phyloP scores from a whole-genome alignment of 2,329 filamentous ascomycete genomes.

The Nemania bipapillata region DNA sequence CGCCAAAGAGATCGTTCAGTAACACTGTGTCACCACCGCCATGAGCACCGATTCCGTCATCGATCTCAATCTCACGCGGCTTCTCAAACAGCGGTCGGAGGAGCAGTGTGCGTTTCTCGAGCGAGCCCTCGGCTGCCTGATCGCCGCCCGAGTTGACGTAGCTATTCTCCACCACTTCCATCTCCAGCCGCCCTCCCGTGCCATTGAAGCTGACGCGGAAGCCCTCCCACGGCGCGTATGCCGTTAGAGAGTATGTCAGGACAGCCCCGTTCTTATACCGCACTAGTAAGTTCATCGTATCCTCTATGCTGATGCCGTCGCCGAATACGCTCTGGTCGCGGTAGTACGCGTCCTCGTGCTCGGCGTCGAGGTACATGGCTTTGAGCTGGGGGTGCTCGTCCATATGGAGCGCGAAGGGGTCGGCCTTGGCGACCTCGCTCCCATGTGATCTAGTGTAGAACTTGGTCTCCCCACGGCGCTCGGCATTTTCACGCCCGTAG shows the following conservation, averaged over 20 bases:
- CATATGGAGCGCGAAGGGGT: slow-evolving; percentile 69
- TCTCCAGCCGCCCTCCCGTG: slow-evolving; percentile 67
- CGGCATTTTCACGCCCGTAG: slow-evolving; percentile 71
- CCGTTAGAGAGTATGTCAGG: slow-evolving; percentile 68
- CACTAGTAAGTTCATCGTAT: slow-evolving; percentile 71
- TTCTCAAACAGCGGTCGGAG: slow-evolving; percentile 67
- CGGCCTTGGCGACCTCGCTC: slow-evolving; percentile 61
- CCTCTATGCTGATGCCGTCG: slow-evolving; percentile 72
- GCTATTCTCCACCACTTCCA: slow-evolving; percentile 71
- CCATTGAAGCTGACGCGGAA: slow-evolving; percentile 69
- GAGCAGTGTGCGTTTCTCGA: slow-evolving; percentile 62
- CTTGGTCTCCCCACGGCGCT: slow-evolving; percentile 61
- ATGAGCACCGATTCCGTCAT: slow-evolving; percentile 65
- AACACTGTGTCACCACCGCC: slow-evolving; percentile 69
- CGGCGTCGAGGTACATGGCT: slow-evolving; percentile 69
- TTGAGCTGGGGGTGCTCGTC: slow-evolving; percentile 64
- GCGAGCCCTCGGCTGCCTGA: slow-evolving; percentile 64
- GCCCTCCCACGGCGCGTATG: slow-evolving; percentile 72
- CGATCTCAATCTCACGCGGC: slow-evolving; percentile 65
- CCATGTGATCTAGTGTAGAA: slow-evolving; percentile 62
- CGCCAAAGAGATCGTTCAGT: slow-evolving; percentile 68
- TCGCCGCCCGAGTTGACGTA: slow-evolving; percentile 71
- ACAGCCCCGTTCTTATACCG: slow-evolving; percentile 66
- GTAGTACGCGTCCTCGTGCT: slow-evolving; percentile 71
- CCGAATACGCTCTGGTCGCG: slow-evolving; percentile 71